A percentile compares a stretch with the other conserved stretches of the same genome.
Conservation (phyloP, 2,329 filamentous ascomycete genomes). For the Xylariaceae sp. region DNA sequence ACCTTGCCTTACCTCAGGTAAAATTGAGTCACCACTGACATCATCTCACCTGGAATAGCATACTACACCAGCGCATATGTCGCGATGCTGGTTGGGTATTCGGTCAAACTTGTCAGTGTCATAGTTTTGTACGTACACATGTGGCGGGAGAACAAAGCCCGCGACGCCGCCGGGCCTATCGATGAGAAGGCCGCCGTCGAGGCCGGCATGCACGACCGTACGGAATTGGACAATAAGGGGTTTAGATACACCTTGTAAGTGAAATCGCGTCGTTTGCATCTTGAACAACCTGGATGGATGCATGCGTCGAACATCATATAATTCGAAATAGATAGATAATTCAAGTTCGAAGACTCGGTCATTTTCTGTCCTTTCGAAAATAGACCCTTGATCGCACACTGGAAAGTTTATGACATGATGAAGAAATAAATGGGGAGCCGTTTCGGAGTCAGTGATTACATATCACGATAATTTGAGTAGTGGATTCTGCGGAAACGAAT, state of each 20-base stretch:
- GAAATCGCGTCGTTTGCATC: not conserved
- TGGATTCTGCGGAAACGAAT: no score
- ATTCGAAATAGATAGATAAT: no score
- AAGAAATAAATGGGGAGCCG: no score
- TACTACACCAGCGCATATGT: constrained; percentile 31
- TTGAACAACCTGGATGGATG: no score
- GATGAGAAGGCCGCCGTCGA: constrained; percentile 29
- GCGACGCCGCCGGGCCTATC: constrained; percentile 25
- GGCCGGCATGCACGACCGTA: constrained; percentile 30
- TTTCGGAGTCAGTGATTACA: no score
- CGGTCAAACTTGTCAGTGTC: constrained; percentile 26
- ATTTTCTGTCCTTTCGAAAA: no score
- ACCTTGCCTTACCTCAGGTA: no score
- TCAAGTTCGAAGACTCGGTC: no score
- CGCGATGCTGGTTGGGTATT: constrained; percentile 31
- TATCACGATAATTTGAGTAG: no score
- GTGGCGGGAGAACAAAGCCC: constrained; percentile 26
- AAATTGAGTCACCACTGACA: constrained; percentile 1
- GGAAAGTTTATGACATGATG: no score
- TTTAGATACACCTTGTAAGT: constrained; percentile 27
- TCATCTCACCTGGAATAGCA: constrained; percentile 12
- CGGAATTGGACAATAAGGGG: constrained; percentile 30
- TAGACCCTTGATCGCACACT: no score
- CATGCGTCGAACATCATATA: no score
- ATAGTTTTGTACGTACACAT: constrained; percentile 29